Evolutionary conservation across 495 filamentous ascomycete species (phyloP).

Genomic region (Melanomma pulvis-pyrius): DNA sequence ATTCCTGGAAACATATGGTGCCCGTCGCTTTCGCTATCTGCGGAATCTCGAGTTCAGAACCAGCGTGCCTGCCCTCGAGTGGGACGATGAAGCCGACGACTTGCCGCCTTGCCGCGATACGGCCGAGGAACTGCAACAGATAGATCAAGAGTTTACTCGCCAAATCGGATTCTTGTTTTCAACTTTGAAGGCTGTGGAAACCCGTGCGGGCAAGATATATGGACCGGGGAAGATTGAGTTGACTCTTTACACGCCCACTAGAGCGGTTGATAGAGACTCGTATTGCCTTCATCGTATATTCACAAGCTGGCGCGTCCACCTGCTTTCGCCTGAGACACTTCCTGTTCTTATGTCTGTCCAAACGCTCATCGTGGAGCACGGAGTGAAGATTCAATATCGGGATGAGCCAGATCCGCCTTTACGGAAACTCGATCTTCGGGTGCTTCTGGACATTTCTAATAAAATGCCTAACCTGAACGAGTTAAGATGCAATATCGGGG

Average conservation of each 20-base stretch:
- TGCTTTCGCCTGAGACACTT: not conserved
- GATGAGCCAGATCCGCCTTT: not conserved
- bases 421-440: not conserved
- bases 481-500: not conserved
- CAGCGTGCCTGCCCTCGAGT: not conserved
- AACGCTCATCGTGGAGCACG: not conserved
- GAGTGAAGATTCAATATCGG: not conserved
- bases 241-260: not conserved
- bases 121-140: not conserved
- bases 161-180: not conserved
- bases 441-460: not conserved
- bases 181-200: not conserved
- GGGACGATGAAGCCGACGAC: not conserved
- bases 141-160: not conserved
- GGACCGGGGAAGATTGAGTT: not conserved
- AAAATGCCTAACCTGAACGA: not conserved
- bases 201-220: not conserved
- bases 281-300: not conserved
- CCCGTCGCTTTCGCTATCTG: not conserved
- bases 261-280: not conserved
- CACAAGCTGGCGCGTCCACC: not conserved
- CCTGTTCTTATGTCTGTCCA: not conserved
- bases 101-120: not conserved
- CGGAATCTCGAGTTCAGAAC: not conserved
- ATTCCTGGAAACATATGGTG: not conserved